A percentile compares a stretch with the other conserved stretches of the same genome.
Conservation (phyloP, 805 yeast species). For the Saccharomycopsis fermentans region DNA sequence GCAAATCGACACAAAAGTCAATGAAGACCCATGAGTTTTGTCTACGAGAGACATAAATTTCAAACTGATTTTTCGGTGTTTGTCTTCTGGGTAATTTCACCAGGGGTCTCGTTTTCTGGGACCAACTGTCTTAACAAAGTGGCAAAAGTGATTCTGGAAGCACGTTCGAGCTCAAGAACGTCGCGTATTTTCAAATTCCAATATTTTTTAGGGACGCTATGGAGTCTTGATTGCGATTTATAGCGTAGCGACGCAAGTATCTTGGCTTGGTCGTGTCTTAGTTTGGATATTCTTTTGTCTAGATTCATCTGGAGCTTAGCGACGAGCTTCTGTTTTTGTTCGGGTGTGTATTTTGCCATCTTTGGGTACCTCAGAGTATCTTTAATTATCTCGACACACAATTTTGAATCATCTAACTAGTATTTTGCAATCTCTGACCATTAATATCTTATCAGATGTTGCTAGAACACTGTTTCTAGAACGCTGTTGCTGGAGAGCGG, state of each 20-base stretch:
- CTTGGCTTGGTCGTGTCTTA: slow-evolving; percentile 10
- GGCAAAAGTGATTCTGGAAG: slow-evolving; percentile 13
- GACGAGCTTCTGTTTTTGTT: slow-evolving; percentile 14
- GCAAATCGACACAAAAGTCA: no score
- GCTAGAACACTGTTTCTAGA: no score
- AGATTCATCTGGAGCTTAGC: slow-evolving; percentile 9
- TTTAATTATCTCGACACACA: no score
- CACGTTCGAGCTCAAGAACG: slow-evolving; percentile 12
- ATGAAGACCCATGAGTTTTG: no score
- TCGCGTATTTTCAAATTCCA: slow-evolving; percentile 14
- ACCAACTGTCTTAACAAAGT: slow-evolving; percentile 2
- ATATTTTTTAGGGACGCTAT: slow-evolving; percentile 16
- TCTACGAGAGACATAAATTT: no score
- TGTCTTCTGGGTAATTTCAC: neutral
- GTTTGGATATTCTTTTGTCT: slow-evolving; percentile 12
- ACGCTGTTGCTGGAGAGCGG: no score
- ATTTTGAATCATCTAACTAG: no score
- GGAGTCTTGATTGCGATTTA: slow-evolving; percentile 9
- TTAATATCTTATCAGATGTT: no score
- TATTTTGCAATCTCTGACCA: no score
- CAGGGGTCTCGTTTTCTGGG: neutral
- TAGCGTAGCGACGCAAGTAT: slow-evolving; percentile 5
- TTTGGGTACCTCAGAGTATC: neutral
- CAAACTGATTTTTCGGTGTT: no score
- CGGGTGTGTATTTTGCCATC: slow-evolving; percentile 13